Evolutionary conservation across 208 protist species (phyloP).

Genomic region (Acanthamoeba lenticulata): DNA sequence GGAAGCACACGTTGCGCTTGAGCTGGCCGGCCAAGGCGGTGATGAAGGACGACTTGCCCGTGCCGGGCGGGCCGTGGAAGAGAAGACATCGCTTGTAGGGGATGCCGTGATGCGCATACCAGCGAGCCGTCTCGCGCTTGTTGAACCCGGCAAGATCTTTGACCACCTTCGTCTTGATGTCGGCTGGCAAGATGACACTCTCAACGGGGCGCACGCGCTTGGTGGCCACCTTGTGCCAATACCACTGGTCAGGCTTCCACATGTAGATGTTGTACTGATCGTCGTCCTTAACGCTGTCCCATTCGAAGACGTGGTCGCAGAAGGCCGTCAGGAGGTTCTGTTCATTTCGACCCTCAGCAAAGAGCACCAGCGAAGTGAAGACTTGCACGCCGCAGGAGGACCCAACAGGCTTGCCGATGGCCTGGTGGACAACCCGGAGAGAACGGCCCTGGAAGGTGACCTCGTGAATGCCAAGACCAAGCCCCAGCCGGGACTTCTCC

Average conservation of each 20-base stretch:
- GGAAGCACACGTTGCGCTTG: conserved; percentile 92
- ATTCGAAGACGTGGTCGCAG: conserved; percentile 11
- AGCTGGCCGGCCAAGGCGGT: conserved; percentile 93
- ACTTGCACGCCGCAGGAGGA: not conserved
- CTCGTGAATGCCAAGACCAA: conserved; percentile 32
- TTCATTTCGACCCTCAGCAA: not conserved
- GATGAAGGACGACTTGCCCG: conserved; percentile 94
- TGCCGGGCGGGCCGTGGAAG: conserved; percentile 94
- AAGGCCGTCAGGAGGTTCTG: not conserved
- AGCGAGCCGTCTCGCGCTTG: conserved; percentile 80
- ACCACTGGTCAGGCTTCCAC: not conserved
- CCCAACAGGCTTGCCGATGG: not conserved
- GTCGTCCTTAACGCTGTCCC: not conserved
- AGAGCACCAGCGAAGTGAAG: not conserved
- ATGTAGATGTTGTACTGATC: conserved; percentile 33
- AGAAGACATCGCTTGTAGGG: conserved; percentile 95
- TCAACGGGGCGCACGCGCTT: not conserved
- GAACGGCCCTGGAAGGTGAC: not conserved
- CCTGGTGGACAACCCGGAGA: not conserved
- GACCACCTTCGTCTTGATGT: not conserved
- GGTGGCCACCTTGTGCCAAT: not conserved
- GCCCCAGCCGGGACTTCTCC: not conserved
- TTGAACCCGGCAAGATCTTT: not conserved
- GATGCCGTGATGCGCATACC: conserved; percentile 94
- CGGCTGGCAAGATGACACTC: conserved; percentile 41